Percentiles rank a stretch among this genome's conserved stretches.
phyloP scores from a whole-genome alignment of 2,329 filamentous ascomycete species.

The Fusarium proliferatum region DNA sequence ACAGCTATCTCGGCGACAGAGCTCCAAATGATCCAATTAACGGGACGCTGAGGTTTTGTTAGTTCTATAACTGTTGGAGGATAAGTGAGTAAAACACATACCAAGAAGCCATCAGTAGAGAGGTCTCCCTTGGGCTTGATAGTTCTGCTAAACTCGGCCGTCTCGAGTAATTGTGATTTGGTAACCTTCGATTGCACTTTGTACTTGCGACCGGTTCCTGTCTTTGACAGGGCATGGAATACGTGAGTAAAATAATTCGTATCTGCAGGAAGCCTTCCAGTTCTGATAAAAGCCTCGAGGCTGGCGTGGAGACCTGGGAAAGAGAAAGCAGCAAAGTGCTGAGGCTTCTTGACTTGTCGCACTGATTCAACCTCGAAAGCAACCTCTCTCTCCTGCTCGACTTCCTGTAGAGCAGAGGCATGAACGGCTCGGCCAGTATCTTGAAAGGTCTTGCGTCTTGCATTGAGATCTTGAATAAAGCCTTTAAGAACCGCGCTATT shows the following conservation, averaged over 20 bases:
- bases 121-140: slow-evolving; percentile 38
- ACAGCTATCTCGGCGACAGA: slow-evolving; percentile 58
- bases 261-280: slow-evolving; percentile 56
- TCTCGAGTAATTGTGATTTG: slow-evolving; percentile 46
- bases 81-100: slow-evolving; percentile 3
- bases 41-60: slow-evolving; percentile 52
- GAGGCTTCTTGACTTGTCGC: slow-evolving; percentile 63
- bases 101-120: slow-evolving; percentile 40
- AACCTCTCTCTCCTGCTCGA: slow-evolving; percentile 67
- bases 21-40: slow-evolving; percentile 72
- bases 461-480: slow-evolving; percentile 39
- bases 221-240: slow-evolving; percentile 48
- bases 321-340: slow-evolving; percentile 53
- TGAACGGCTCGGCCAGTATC: slow-evolving; percentile 50
- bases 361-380: slow-evolving; percentile 67
- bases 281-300: slow-evolving; percentile 59
- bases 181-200: slow-evolving; percentile 34
- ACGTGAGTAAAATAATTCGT: slow-evolving; percentile 50
- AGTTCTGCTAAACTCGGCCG: slow-evolving; percentile 42
- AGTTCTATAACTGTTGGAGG: neutral
- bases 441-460: slow-evolving; percentile 37
- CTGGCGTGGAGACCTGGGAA: slow-evolving; percentile 61
- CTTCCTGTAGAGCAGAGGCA: slow-evolving; percentile 68
- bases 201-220: slow-evolving; percentile 52
- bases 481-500: slow-evolving; percentile 22